Percentiles rank a stretch among this genome's conserved stretches.
Conservation (phyloP, 768 basidiomycete genomes). For the Hortiboletus campestris region DNA sequence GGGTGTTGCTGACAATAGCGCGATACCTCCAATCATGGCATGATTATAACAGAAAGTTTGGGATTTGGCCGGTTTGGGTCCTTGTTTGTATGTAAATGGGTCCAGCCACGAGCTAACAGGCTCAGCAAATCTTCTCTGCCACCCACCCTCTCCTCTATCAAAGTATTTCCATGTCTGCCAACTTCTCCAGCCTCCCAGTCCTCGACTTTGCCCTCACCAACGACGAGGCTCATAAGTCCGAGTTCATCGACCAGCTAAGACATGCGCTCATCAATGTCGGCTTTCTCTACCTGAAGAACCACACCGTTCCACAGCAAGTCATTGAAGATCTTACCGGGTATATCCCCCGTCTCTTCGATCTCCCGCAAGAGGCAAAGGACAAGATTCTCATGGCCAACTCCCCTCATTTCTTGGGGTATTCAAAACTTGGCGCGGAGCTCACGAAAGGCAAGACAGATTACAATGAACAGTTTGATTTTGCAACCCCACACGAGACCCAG, state of each 20-base stretch:
- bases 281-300: slow-evolving; percentile 75
- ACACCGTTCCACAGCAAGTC: slow-evolving; percentile 47
- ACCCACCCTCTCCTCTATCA: not conserved
- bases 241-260: slow-evolving; percentile 64
- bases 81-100: no score
- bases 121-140: no score
- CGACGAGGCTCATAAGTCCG: slow-evolving; percentile 38
- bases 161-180: slow-evolving; percentile 22
- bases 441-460: slow-evolving; percentile 73
- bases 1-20: slow-evolving; percentile 9
- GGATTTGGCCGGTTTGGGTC: no score
- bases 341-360: slow-evolving; percentile 67
- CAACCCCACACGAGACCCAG: no score
- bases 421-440: slow-evolving; percentile 64
- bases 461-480: slow-evolving; percentile 82
- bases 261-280: slow-evolving; percentile 78
- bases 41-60: no score
- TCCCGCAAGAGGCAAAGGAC: slow-evolving; percentile 69
- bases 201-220: slow-evolving; percentile 61
- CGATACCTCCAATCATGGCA: slow-evolving; percentile 18
- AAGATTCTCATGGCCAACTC: slow-evolving; percentile 69
- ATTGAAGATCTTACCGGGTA: slow-evolving; percentile 53
- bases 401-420: slow-evolving; percentile 78
- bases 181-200: slow-evolving; percentile 66
- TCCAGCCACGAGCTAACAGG: no score